Conservation (phyloP, 2,329 filamentous ascomycete species). For the Ophiostoma himal-ulmi region DNA sequence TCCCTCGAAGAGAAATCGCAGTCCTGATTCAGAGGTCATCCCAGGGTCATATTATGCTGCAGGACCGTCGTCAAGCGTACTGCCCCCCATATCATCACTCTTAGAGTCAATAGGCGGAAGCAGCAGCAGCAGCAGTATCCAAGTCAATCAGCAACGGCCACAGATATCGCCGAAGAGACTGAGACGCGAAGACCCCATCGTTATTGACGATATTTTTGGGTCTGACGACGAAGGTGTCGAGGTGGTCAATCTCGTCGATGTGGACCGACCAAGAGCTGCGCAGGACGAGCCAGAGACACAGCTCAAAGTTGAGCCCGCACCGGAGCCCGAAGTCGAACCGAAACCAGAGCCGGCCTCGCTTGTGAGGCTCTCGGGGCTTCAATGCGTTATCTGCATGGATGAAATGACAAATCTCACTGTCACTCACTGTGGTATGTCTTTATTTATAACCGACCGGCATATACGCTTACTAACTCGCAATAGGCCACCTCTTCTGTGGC, state of each 20-base stretch:
- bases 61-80: not conserved
- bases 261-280: conserved; percentile 20
- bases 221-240: conserved; percentile 30
- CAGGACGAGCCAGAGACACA: not conserved
- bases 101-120: conserved; percentile 14
- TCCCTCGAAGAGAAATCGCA: not conserved
- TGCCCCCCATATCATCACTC: not conserved
- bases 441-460: not conserved
- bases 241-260: conserved; percentile 35
- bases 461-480: not conserved
- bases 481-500: conserved; percentile 60
- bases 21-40: not conserved
- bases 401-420: conserved; percentile 52
- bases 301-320: not conserved
- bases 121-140: conserved; percentile 7
- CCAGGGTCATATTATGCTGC: not conserved
- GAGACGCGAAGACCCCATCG: not conserved
- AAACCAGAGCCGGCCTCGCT: conserved; percentile 30
- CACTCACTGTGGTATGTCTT: conserved; percentile 58
- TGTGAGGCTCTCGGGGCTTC: conserved; percentile 50
- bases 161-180: conserved; percentile 17
- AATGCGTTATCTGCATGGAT: conserved; percentile 65
- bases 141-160: conserved; percentile 11
- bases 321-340: not conserved
- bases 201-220: conserved; percentile 18